Base-by-base conservation (phyloP, 1,284 basidiomycete species). In the Ustilago trichophora region DNA sequence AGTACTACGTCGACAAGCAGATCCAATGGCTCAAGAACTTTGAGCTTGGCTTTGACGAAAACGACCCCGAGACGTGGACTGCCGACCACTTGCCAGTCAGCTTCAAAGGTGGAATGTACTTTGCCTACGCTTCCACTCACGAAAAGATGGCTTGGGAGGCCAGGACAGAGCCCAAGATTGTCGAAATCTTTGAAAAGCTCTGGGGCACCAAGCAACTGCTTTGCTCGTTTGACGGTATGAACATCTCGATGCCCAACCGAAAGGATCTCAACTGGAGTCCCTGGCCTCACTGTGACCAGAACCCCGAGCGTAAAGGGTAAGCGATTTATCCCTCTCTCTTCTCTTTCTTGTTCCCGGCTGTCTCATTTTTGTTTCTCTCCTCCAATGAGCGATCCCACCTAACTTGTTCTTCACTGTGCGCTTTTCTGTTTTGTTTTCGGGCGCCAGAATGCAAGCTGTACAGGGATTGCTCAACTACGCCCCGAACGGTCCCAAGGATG, bases 131-230 rank as follows among this genome's bases (percentile, higher is more conserved):
- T 10, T 72, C 75, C 5, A 77, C 72, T 6, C 82, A 83, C 62
- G 82, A 83, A 58, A 81, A 83, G 42, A 81, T 80, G 42, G 79
- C 77, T 2, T 84, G 83, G 83, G 78, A 83, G 42, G 82, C 83
- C 38, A 59, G 82, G 19, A 45, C 69, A 21, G 82, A 83, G 66
- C 74, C 73, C 5, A 78, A 55, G 3, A 56, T 83, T 10, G 71
- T 83, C 45, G 74, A 82, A 34, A 59, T 69, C 11, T 83, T 83
- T 47, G 71, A 75, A 36, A 76, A 82, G 49, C 73, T 84, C 27
- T 83, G 82, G 82, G 81, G 79, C 10, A 84, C 82, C 8, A 76
- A 83, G 31, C 76, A 84, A 58, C 75, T 84, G 9, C 55, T 83
- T 15, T 80, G 80, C 34, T 82, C 81, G 6, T 82, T 81, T 42